Evolutionary conservation across 1,284 basidiomycete species (phyloP), one percentile per base, ranked within the genome.

Genomic region (Amylostereum areolatum): DNA sequence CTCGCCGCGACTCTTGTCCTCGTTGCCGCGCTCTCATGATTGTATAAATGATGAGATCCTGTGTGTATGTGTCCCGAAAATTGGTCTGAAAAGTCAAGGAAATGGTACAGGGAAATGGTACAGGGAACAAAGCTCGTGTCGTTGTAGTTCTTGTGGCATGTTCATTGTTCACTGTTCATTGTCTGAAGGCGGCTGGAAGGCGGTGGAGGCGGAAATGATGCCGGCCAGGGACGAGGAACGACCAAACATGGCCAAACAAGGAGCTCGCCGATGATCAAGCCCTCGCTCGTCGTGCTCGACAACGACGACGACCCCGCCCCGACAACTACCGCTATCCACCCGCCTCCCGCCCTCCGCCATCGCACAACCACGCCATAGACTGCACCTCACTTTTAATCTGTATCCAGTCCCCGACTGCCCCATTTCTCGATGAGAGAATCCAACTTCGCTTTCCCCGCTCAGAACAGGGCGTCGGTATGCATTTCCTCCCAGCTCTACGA

Each of bases 401-500:
- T 28, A 10, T 24, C 27, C n/a, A 11, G 44, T 10, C 24, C 39
- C 36, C 35, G 40, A 33, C 47, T 32, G 40, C 45, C 58, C 46
- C 30, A 35, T 30, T 5, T 4, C 34, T 46, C 44, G 42, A 98
- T 99, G 96, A 83, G 96, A 61, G 95, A 99, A 68, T 91, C 91
- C 62, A 98, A 97, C 78, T 95, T 96, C 72, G 88, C 89, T 49
- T 96, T 96, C 70, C 92, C 95, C 29, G 81, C 85, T 42, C 93
- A 96, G 74, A 97, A 97, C 74, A 83, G 93, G 73, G 96, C 96
- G 11, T 92, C 89, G 64, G 91, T 97, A 47, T 92, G 89, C 63
- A 97, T 99, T 55, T 91, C 92, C 10, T 89, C 92, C 11, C 88
- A 95, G 69, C 78, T 98, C 5, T 99, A 99, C 65, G 96, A 99